A percentile compares a stretch with the other conserved stretches of the same genome.
phyloP scores from a whole-genome alignment of 2,329 filamentous ascomycete species.

The Talaromyces sp. region DNA sequence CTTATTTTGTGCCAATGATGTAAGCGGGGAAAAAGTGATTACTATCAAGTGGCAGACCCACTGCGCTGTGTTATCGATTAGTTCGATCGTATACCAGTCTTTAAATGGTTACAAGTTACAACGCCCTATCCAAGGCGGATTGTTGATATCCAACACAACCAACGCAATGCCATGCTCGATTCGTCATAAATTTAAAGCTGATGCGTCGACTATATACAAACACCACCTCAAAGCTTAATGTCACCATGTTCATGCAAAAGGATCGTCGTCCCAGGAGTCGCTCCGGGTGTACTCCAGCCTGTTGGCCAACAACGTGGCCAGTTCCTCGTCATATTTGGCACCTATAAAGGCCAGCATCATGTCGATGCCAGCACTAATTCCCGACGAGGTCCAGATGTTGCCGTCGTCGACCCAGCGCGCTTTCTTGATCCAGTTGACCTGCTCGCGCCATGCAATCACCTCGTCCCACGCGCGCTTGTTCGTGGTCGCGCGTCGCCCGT shows the following conservation, averaged over 20 bases:
- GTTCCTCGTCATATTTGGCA: constrained; percentile 50
- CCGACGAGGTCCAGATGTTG: constrained; percentile 63
- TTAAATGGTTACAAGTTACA: no score
- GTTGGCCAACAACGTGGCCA: constrained; percentile 47
- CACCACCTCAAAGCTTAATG: not conserved
- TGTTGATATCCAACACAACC: not conserved
- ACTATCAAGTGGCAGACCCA: no score
- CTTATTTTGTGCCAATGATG: not conserved
- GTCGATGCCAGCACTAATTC: constrained; percentile 61
- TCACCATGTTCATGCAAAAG: constrained; percentile 43
- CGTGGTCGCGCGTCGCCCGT: constrained; percentile 59
- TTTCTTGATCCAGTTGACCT: constrained; percentile 56
- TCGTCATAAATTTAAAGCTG: not conserved
- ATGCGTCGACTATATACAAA: not conserved
- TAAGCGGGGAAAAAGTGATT: not conserved
- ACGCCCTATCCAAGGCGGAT: no score
- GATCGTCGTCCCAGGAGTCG: constrained; percentile 48
- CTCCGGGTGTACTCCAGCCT: constrained; percentile 57
- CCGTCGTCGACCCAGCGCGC: constrained; percentile 64
- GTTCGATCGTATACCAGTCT: not conserved
- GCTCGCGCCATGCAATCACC: constrained; percentile 45
- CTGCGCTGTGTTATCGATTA: not conserved
- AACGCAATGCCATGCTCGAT: not conserved
- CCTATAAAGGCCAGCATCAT: constrained; percentile 55
- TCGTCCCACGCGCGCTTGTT: constrained; percentile 58